Base-by-base conservation (phyloP, 2,329 filamentous ascomycete species). In the Scleromitrula shiraiana region DNA sequence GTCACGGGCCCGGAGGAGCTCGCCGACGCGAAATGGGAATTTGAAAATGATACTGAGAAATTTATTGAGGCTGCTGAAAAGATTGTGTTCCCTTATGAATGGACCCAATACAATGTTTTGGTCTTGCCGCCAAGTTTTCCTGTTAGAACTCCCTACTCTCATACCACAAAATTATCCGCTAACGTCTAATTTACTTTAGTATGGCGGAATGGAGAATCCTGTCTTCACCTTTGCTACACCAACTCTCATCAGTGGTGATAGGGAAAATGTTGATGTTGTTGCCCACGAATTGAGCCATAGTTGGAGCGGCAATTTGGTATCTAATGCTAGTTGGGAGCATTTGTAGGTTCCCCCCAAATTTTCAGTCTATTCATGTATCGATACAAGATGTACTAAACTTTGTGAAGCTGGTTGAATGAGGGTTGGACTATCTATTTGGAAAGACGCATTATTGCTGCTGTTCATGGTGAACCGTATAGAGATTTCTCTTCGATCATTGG, bases 361-460 rank as follows among this genome's bases (percentile, higher is more conserved):
- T n/a, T n/a, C n/a, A 17, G 15, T 41, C 14, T 20, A n/a, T 19
- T 10, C n/a, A 6, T 20, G 15, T 27, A n/a, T 29, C 5, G 6
- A 20, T 7, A 7, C 8, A 20, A 22, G 10, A 22, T 12, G 3
- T 35, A 3, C 14, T 30, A 19, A 49, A 39, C 39, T 15, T 26
- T 36, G 3, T 4, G 5, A 42, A 80, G 77, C 65, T 83, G 80
- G 80, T 63, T 83, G 48, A 83, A 83, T 50, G 80, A 84, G 62
- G 91, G 91, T 26, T 97, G 91, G 93, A 97, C 93, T 0, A 85
- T 84, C 17, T 98, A 98, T 62, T 76, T 97, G 5, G 93, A 98
- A 69, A 84, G 93, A 44, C 79, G 93, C 41, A 88, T 94, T 50
- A 76, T 82, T 55, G 84, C 81, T 12, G 77, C 73, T 17, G 73